These are phyloP conservation scores for Trichoderma breve DNA, from an alignment of 2,329 filamentous ascomycete genomes.

Conservation along the genomic window DNA sequence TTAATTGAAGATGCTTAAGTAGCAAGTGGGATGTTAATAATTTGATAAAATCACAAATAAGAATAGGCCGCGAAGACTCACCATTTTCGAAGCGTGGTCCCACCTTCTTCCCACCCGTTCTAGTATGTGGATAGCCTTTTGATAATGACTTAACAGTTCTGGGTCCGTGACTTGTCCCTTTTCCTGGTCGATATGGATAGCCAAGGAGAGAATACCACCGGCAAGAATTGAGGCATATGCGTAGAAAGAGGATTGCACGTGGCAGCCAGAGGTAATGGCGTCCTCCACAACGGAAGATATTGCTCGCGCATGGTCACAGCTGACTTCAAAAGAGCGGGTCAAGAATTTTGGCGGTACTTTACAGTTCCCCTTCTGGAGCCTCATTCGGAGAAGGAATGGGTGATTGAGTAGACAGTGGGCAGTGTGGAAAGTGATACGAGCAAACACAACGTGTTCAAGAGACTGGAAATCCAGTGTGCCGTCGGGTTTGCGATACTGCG, in stretches of 20 bases:
- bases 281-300: conserved; percentile 13
- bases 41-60: background rate
- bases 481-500: conserved; percentile 8
- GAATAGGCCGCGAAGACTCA: background rate
- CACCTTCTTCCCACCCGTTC: conserved; percentile 13
- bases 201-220: conserved; percentile 11
- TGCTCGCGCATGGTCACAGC: conserved; percentile 1
- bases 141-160: background rate
- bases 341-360: conserved; percentile 13
- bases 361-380: conserved; percentile 3
- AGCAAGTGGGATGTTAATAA: conserved; percentile 13
- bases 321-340: conserved; percentile 7
- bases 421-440: conserved; percentile 8
- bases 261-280: conserved; percentile 14
- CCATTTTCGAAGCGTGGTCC: conserved; percentile 19
- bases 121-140: conserved; percentile 5
- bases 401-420: conserved; percentile 14
- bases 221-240: conserved; percentile 14
- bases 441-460: conserved; percentile 16
- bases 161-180: conserved; percentile 12
- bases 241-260: conserved; percentile 13
- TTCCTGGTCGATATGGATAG: conserved; percentile 16
- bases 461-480: conserved; percentile 12
- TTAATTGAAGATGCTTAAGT: conserved; percentile 16
- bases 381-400: conserved; percentile 14